These are phyloP conservation scores for Pleurotus cornucopiae DNA, from an alignment of 768 basidiomycete species.

Conservation along the genomic window DNA sequence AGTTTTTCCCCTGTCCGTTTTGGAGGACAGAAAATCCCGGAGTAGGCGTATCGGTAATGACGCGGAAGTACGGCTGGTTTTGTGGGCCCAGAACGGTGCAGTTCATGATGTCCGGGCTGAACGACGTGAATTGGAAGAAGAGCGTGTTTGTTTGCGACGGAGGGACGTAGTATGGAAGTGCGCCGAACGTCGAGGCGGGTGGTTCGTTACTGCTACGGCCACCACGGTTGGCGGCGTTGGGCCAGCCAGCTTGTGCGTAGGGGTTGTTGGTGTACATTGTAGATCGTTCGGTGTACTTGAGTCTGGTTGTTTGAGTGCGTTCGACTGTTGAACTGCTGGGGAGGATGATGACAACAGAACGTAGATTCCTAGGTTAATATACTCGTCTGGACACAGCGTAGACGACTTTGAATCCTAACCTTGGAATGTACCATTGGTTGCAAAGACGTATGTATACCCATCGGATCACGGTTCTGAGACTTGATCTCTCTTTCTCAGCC, in stretches of 20 bases:
- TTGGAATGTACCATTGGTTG: neutral
- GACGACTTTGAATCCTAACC: neutral
- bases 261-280: constrained; percentile 25
- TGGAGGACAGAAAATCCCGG: constrained; percentile 33
- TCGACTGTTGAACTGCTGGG: neutral
- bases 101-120: constrained; percentile 28
- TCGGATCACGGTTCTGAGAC: constrained; percentile 8
- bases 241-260: constrained; percentile 18
- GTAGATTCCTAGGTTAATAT: neutral
- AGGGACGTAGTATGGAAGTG: constrained; percentile 50
- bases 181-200: constrained; percentile 57
- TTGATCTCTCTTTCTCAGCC: constrained; percentile 1
- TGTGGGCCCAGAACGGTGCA: constrained; percentile 35
- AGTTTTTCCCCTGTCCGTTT: constrained; percentile 27
- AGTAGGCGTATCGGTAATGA: constrained; percentile 29
- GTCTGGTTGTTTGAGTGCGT: neutral
- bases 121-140: constrained; percentile 44
- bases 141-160: constrained; percentile 26
- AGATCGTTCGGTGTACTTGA: neutral
- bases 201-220: constrained; percentile 16
- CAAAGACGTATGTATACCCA: neutral
- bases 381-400: neutral
- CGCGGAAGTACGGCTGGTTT: constrained; percentile 31
- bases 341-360: neutral
- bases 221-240: constrained; percentile 19